Evolutionary conservation across 2,329 filamentous ascomycete genomes (phyloP), one percentile per base, ranked within the genome.

Genomic region (Epicoccum nigrum): DNA sequence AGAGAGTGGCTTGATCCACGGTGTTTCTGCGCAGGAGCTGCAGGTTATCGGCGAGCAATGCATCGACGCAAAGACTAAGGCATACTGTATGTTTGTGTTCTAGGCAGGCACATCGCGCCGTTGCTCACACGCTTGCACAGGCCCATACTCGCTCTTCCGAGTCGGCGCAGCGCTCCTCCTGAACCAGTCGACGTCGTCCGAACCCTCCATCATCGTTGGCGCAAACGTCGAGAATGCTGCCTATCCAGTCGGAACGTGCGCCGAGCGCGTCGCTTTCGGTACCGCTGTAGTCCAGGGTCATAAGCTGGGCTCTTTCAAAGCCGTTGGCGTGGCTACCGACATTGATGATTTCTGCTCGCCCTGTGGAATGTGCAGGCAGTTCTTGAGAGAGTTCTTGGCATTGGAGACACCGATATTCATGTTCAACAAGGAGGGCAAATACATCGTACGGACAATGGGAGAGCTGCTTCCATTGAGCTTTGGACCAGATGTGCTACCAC

Each of bases 311-410:
- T 73, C 64, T 51, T 75, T 69, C 60, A 86, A 85, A 67, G 93
- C 92, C 16, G 75, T 99, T 17, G 93, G 89, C 13, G 92, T 99
- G 4, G 83, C 89, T 6, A 95, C 92, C 5, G 89, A 97, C 70
- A 87, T 89, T 52, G 63, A 64, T 13, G 68, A 68, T 21, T 71
- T 68, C 32, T 72, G 68, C 59, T 76, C 72, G 35, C 94, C 94
- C 0, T 99, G 94, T 71, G 94, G 94, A 47, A 97, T 96, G 92
- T 97, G 93, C 73, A 82, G 93, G 64, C 93, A 97, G 72, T 96
- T 93, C 52, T 65, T 81, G 42, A 54, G 78, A 23, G 79, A 81
- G 64, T 81, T 81, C 40, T 71, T 77, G 54, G 71, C 72, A 51
- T 66, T 77, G 6, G 62, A 71, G 5, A 86, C 84, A 51, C 93